Evolutionary conservation across 2,329 filamentous ascomycete species (phyloP), one percentile per base, ranked within the genome.

Genomic region (Claviceps maximensis): DNA sequence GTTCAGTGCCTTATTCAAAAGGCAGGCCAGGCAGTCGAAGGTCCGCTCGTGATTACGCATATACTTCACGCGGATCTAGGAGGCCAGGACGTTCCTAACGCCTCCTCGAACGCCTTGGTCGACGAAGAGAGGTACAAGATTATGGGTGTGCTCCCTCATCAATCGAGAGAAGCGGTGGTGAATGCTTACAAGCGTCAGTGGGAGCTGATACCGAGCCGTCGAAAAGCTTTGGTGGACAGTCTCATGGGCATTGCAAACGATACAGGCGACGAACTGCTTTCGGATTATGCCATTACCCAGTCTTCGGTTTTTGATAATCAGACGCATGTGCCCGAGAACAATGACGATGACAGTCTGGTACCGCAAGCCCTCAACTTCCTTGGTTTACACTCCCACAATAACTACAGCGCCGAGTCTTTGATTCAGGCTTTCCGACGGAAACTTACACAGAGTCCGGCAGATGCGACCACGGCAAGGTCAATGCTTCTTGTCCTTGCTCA

Each of bases 1-100:
- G 64, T 76, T 1, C 72, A 77, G 59, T 74, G 60, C 50, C 65
- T 68, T 50, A 73, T 66, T 56, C 65, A 64, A 56, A 67, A 59
- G 62, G 63, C 58, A 41, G 62, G 65, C n/a, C 62, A 66, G 57
- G 56, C 58, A 19, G 57, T 58, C 3, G 67, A 69, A 53, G 44
- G 52, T 21, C 61, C 62, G 1, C 62, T 57, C 2, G 63, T 67
- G 47, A 67, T 66, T 42, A 60, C 60, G 7, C 58, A 58, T 2
- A 54, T 62, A n/a, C 59, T 71, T 9, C 65, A 69, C 52, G 57
- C 57, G 5, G 58, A 63, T n/a, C 50, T 71, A 15, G 61, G 62
- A 5, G 66, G 64, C 23, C 53, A 57, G 15, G 67, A 69, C 41
- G 60, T 69, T 6, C 56, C 58, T 7, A 57, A 63, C 31, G 53